Conservation (phyloP, 805 yeast species). For the Sungouiella blattae region DNA sequence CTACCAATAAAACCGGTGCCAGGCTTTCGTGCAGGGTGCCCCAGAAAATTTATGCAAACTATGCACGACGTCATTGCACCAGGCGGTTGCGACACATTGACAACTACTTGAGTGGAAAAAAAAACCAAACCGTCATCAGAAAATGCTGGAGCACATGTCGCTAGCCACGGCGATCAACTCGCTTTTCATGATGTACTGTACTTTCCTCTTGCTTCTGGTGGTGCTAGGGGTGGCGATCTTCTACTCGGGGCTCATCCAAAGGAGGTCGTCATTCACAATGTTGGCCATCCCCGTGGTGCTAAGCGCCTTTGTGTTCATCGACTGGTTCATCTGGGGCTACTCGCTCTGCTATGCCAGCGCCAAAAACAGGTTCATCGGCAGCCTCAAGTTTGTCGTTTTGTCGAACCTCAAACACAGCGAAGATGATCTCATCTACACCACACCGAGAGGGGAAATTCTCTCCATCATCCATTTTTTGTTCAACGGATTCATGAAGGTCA, state of each 20-base stretch:
- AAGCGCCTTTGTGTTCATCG: slow-evolving; percentile 30
- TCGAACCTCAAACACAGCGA: slow-evolving; percentile 8
- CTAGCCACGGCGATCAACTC: slow-evolving; percentile 17
- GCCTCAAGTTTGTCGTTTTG: slow-evolving; percentile 26
- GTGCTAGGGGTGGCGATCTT: slow-evolving; percentile 36
- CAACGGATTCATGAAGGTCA: slow-evolving; percentile 36
- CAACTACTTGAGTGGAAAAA: no score
- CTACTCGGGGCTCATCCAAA: slow-evolving; percentile 42
- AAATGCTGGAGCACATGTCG: no score
- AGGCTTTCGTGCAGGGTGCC: not conserved
- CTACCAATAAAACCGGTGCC: slow-evolving; percentile 2
- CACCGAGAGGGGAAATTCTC: slow-evolving; percentile 37
- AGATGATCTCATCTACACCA: slow-evolving; percentile 20
- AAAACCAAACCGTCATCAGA: no score
- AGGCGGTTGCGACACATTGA: no score
- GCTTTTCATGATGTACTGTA: slow-evolving; percentile 35
- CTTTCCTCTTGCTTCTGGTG: slow-evolving; percentile 28
- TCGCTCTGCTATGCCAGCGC: slow-evolving; percentile 38
- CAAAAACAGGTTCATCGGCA: slow-evolving; percentile 32
- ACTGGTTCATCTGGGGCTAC: slow-evolving; percentile 46
- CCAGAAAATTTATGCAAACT: no score
- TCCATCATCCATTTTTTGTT: slow-evolving; percentile 36
- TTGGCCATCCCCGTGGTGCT: slow-evolving; percentile 33
- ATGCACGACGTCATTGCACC: no score
- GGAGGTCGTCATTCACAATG: slow-evolving; percentile 40